Base-by-base conservation (phyloP, 768 basidiomycete species). In the Cystofilobasidium bisporidii region DNA sequence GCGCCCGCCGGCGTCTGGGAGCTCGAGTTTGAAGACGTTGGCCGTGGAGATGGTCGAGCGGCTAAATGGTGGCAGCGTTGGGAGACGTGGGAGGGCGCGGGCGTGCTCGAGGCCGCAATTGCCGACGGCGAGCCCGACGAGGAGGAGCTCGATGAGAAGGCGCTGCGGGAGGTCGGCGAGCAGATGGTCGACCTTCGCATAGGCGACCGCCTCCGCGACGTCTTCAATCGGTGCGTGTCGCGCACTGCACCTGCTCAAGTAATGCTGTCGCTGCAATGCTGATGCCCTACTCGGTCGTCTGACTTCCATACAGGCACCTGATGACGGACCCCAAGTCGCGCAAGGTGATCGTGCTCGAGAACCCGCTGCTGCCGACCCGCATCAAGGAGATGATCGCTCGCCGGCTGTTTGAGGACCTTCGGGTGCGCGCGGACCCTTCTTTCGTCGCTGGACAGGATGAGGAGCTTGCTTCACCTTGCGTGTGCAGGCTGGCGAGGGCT, bases 301-400 rank as follows among this genome's bases (percentile, higher is more conserved):
- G n/a, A n/a, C n/a, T n/a, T n/a, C n/a, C n/a, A n/a, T n/a, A 11
- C 61, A 94, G 92, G 75, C 89, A 90, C 60, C 81, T 99, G 57
- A 81, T 97, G 76, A 89, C 91, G 72, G 96, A 98, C 74, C 89
- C 96, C 1, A 94, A 92, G 77, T 86, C 91, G 36, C 85, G 96
- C 64, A 98, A 96, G 77, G 87, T 99, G 63, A 90, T 98, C 63
- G 73, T 99, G 26, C 81, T 94, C 9, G 96, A 98, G 77, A 88
- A 91, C 75, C 89, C 94, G 0, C 78, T 94, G 28, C 79, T 97
- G 22, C 90, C 93, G 1, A 76, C 89, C 1, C 83, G 86, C 65
- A 85, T 97, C 74, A 98, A 98, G 77, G 89, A 94, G 50, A 85
- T 84, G 67, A 82, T 98, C 45, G 89, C 91, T 0, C 83, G 84